Conservation (phyloP, 495 filamentous ascomycete species). For the Xylaria acuta region DNA sequence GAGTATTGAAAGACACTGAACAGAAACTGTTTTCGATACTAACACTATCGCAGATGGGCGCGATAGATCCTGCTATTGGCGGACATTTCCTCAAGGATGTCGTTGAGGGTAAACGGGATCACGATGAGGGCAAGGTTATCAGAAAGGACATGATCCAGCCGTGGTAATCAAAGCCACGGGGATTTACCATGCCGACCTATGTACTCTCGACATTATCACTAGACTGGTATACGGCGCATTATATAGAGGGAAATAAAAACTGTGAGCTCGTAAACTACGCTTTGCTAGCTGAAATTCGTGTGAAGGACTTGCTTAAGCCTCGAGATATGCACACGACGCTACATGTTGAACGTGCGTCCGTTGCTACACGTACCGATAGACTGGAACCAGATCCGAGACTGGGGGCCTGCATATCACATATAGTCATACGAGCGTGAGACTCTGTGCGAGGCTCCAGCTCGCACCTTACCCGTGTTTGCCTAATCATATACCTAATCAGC, state of each 20-base stretch:
- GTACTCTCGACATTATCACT: neutral
- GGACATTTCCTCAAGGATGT: conserved; percentile 53
- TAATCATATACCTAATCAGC: too few species aligned
- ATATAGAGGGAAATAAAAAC: neutral
- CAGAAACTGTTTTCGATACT: neutral
- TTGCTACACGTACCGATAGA: too few species aligned
- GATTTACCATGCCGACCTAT: neutral
- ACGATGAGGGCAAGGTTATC: conserved; percentile 55
- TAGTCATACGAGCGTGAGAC: too few species aligned
- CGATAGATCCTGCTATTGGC: conserved; percentile 49
- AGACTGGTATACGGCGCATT: neutral
- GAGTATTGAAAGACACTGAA: conserved; percentile 21
- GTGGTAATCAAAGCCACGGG: conserved; percentile 38
- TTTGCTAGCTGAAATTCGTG: neutral
- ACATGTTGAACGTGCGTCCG: neutral
- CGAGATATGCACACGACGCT: neutral
- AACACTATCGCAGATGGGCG: conserved; percentile 40
- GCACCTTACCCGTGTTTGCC: too few species aligned
- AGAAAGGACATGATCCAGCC: conserved; percentile 44
- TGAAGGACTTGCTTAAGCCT: neutral
- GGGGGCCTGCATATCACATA: too few species aligned
- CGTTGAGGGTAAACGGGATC: conserved; percentile 56
- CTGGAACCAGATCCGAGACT: too few species aligned
- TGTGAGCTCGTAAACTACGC: neutral
- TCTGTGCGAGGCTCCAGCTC: too few species aligned